Conservation (phyloP, 2,329 filamentous ascomycete species). For the Talaromyces pinophilus region DNA sequence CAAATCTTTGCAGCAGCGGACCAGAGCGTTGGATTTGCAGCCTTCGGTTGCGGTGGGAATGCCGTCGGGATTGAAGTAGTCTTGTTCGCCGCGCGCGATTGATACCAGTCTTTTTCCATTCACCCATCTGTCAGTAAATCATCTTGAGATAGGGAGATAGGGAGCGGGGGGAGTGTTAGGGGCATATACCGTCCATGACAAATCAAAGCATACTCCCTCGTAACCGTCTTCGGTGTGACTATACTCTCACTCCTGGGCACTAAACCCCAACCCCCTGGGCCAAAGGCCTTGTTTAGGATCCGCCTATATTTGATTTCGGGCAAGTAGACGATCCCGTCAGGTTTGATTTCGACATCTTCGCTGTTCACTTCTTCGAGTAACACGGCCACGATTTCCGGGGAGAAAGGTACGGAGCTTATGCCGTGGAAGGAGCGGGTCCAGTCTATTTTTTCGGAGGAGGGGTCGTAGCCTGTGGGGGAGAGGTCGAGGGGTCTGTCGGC, state of each 20-base stretch:
- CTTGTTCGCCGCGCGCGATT: conserved; percentile 90
- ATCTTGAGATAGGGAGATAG: background rate
- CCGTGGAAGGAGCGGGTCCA: conserved; percentile 85
- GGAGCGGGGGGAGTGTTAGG: background rate
- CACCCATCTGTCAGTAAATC: too few species aligned
- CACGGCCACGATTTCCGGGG: conserved; percentile 66
- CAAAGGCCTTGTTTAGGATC: conserved; percentile 86
- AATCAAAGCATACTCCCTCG: conserved; percentile 89
- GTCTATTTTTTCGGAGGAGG: conserved; percentile 59
- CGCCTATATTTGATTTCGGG: conserved; percentile 97
- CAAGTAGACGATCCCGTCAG: conserved; percentile 92
- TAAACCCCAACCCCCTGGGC: conserved; percentile 92
- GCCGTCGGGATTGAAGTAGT: conserved; percentile 85
- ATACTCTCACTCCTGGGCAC: conserved; percentile 83
- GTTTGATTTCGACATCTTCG: conserved; percentile 92
- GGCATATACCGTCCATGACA: conserved; percentile 74
- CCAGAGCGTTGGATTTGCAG: conserved; percentile 95
- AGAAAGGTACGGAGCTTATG: conserved; percentile 69
- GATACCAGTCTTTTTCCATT: conserved; percentile 63
- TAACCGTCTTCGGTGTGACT: conserved; percentile 77
- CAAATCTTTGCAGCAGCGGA: conserved; percentile 97
- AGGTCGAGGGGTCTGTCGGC: conserved; percentile 39
- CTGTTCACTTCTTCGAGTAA: conserved; percentile 67
- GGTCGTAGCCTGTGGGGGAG: conserved; percentile 19
- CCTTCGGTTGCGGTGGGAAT: conserved; percentile 95